Percentiles rank a stretch among this genome's conserved stretches.
Evolutionary conservation across 2,329 filamentous ascomycete species (phyloP).

Genomic region (Chrysoporthe austroafricana): DNA sequence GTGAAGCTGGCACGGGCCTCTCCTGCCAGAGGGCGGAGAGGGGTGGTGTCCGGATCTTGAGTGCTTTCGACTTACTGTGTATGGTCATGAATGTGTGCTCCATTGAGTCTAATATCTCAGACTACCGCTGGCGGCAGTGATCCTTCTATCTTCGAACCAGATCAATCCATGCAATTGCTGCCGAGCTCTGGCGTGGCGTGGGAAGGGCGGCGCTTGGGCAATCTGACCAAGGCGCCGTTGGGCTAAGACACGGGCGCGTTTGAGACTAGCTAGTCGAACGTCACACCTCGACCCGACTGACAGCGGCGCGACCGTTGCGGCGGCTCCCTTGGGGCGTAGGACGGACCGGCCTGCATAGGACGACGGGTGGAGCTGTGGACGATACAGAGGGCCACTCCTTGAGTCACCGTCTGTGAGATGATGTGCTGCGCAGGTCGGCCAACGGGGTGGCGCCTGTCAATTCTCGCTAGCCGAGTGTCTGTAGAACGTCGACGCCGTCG

Average conservation of each 20-base stretch:
- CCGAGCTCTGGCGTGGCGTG: slow-evolving; percentile 16
- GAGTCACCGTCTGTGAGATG: slow-evolving; percentile 21
- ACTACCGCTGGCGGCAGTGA: slow-evolving; percentile 17
- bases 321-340: slow-evolving; percentile 37
- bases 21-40: no score
- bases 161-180: slow-evolving; percentile 31
- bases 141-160: slow-evolving; percentile 29
- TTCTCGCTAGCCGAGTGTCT: slow-evolving; percentile 43
- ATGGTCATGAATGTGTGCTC: slow-evolving; percentile 92
- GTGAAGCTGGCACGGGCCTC: background rate
- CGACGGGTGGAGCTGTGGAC: background rate
- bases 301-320: slow-evolving; percentile 33
- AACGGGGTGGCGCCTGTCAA: slow-evolving; percentile 33
- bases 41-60: background rate
- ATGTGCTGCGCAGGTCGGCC: slow-evolving; percentile 29
- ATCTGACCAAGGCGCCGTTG: slow-evolving; percentile 22
- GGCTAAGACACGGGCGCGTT: slow-evolving; percentile 26
- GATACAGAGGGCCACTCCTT: slow-evolving; percentile 32
- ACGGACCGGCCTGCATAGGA: slow-evolving; percentile 25
- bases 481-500: slow-evolving; percentile 46
- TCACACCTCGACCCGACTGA: slow-evolving; percentile 26
- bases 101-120: slow-evolving; percentile 51
- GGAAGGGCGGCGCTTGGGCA: slow-evolving; percentile 19
- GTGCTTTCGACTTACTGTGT: slow-evolving; percentile 65
- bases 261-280: slow-evolving; percentile 19